Conservation (phyloP, 139 green algal species). For the Picochlorum sp. region DNA sequence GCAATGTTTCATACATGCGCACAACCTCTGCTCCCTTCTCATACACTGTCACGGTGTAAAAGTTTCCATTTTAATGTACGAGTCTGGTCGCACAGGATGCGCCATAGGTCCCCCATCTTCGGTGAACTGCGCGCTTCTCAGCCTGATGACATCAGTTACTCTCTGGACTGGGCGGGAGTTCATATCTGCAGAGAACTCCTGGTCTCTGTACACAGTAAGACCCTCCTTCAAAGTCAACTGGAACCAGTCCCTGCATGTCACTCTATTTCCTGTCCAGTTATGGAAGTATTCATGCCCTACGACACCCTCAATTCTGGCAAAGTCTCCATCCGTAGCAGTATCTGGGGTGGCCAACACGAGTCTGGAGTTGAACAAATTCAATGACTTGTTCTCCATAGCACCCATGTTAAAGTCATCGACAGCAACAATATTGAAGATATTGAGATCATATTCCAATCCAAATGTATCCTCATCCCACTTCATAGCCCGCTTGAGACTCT, state of each 20-base stretch:
- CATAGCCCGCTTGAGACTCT: conserved; percentile 85
- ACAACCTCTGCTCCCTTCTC: conserved; percentile 88
- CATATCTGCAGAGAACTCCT: conserved; percentile 93
- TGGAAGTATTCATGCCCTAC: conserved; percentile 82
- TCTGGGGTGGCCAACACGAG: conserved; percentile 86
- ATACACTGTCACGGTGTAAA: conserved; percentile 91
- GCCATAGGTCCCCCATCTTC: conserved; percentile 91
- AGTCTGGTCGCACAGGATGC: conserved; percentile 91
- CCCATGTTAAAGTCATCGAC: conserved; percentile 99
- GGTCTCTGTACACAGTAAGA: conserved; percentile 92
- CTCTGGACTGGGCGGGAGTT: conserved; percentile 88
- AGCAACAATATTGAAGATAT: conserved; percentile 89
- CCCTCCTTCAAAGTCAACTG: conserved; percentile 97
- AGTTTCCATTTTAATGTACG: conserved; percentile 99
- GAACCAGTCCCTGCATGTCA: conserved; percentile 94
- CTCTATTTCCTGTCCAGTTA: conserved; percentile 93
- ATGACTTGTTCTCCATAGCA: conserved; percentile 83
- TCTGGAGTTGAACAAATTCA: conserved; percentile 94
- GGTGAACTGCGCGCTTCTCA: conserved; percentile 82
- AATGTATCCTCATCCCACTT: conserved; percentile 77
- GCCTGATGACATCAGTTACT: conserved; percentile 73
- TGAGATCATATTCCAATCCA: conserved; percentile 95
- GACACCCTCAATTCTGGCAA: conserved; percentile 77
- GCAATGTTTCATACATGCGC: conserved; percentile 84
- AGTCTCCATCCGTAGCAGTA: conserved; percentile 91